These are phyloP conservation scores for Cutaneotrichosporon sp. DNA, from an alignment of 1,284 basidiomycete genomes.

Conservation along the genomic window DNA sequence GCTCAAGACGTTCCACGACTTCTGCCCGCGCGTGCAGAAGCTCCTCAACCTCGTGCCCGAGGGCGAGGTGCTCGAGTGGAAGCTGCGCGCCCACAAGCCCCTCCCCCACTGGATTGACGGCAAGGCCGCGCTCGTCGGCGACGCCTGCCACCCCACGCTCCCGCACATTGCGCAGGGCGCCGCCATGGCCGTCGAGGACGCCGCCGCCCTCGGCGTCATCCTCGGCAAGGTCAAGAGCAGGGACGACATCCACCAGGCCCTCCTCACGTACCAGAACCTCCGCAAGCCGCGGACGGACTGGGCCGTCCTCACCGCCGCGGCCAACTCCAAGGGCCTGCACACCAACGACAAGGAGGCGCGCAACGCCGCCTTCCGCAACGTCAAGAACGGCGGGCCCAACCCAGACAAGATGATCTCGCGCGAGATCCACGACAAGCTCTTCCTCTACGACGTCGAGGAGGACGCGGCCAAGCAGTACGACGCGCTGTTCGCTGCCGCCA, in stretches of 20 bases:
- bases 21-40: slow-evolving; percentile 50
- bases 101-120: slow-evolving; percentile 48
- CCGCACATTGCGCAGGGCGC: slow-evolving; percentile 52
- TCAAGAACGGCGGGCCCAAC: slow-evolving; percentile 30
- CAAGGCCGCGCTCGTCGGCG: slow-evolving; percentile 39
- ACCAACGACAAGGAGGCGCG: slow-evolving; percentile 37
- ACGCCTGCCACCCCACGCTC: slow-evolving; percentile 48
- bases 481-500: slow-evolving; percentile 13
- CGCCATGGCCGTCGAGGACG: slow-evolving; percentile 53
- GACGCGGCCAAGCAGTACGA: slow-evolving; percentile 33
- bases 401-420: slow-evolving; percentile 56
- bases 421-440: slow-evolving; percentile 34
- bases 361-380: slow-evolving; percentile 31
- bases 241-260: slow-evolving; percentile 45
- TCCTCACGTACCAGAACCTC: slow-evolving; percentile 47
- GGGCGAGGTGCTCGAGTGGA: slow-evolving; percentile 52
- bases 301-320: slow-evolving; percentile 46
- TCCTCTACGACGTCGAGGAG: slow-evolving; percentile 31
- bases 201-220: slow-evolving; percentile 47
- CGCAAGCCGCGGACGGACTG: slow-evolving; percentile 52
- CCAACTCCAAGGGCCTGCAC: slow-evolving; percentile 50
- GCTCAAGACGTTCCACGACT: slow-evolving; percentile 47
- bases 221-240: slow-evolving; percentile 42
- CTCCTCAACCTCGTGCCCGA: slow-evolving; percentile 48
- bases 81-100: slow-evolving; percentile 49